A percentile compares a stretch with the other conserved stretches of the same genome.
These are phyloP conservation scores for Aspergillus avenaceus DNA, from an alignment of 495 filamentous ascomycete genomes.

Conservation along the genomic window DNA sequence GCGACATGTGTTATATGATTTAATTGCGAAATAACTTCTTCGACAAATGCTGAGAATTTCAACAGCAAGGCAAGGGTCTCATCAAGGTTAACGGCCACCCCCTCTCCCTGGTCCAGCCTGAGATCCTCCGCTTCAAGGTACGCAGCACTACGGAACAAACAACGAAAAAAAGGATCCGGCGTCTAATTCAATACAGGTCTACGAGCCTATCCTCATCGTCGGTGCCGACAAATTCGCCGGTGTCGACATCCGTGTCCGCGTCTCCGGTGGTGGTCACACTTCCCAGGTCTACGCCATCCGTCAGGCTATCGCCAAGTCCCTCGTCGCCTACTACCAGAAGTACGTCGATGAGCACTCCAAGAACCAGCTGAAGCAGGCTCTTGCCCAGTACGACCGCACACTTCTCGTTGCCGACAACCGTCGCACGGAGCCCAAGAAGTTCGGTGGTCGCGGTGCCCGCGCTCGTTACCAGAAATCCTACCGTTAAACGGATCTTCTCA, in stretches of 20 bases:
- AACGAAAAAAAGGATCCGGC: constrained; percentile 4
- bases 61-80: constrained; percentile 84
- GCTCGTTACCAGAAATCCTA: constrained; percentile 93
- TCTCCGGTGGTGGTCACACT: constrained; percentile 94
- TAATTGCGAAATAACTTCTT: too few species aligned
- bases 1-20: background rate
- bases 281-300: constrained; percentile 98
- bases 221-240: constrained; percentile 93
- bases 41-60: constrained; percentile 30
- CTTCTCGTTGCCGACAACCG: constrained; percentile 97
- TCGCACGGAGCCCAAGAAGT: constrained; percentile 92
- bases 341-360: constrained; percentile 99
- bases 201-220: constrained; percentile 95
- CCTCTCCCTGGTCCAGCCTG: constrained; percentile 86
- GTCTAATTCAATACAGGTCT: constrained; percentile 53
- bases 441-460: constrained; percentile 81
- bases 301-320: constrained; percentile 97
- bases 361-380: constrained; percentile 94
- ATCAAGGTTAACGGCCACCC: constrained; percentile 98
- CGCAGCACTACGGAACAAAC: constrained; percentile 5
- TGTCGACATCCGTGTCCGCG: constrained; percentile 96
- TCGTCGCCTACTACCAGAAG: constrained; percentile 99
- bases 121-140: constrained; percentile 97
- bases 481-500: constrained; percentile 45
- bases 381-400: constrained; percentile 93